Evolutionary conservation across 257 asterid species (phyloP).

Genomic region (Nicotiana undulata): DNA sequence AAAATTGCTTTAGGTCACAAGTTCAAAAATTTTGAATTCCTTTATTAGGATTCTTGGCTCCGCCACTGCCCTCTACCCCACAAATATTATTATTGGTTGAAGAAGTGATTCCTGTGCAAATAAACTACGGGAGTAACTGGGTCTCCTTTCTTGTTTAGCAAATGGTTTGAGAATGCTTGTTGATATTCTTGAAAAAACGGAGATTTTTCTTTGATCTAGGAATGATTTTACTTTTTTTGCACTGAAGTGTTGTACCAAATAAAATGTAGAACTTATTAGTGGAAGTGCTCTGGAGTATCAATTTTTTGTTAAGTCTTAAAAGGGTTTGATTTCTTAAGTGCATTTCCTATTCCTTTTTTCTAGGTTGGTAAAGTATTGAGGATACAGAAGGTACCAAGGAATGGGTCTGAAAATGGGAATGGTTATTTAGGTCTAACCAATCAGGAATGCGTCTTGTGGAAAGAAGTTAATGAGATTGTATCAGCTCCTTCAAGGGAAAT

Average conservation of each 20-base stretch:
- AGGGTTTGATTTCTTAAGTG: neutral
- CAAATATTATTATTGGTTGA: neutral
- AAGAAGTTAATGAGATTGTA: slow-evolving; percentile 45
- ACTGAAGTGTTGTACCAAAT: neutral
- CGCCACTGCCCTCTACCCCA: neutral
- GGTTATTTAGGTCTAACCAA: slow-evolving; percentile 44
- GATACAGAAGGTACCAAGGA: slow-evolving; percentile 56
- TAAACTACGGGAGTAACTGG: neutral
- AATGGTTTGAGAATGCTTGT: neutral
- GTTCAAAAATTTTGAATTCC: too few species aligned
- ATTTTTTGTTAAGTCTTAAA: neutral
- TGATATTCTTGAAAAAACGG: neutral
- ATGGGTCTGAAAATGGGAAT: slow-evolving; percentile 40
- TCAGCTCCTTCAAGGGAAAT: slow-evolving; percentile 69
- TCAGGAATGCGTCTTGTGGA: slow-evolving; percentile 63
- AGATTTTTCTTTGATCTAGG: neutral
- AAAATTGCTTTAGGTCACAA: too few species aligned
- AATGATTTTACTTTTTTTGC: neutral
- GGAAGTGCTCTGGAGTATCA: neutral
- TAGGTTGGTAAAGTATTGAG: slow-evolving; percentile 85
- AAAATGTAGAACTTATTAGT: neutral
- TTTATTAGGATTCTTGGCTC: too few species aligned
- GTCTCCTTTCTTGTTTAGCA: neutral
- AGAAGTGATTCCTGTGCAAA: neutral
- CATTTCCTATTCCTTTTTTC: slow-evolving; percentile 8